phyloP scores from a whole-genome alignment of 2,329 filamentous ascomycete species.

The Aquanectria penicillioides region DNA sequence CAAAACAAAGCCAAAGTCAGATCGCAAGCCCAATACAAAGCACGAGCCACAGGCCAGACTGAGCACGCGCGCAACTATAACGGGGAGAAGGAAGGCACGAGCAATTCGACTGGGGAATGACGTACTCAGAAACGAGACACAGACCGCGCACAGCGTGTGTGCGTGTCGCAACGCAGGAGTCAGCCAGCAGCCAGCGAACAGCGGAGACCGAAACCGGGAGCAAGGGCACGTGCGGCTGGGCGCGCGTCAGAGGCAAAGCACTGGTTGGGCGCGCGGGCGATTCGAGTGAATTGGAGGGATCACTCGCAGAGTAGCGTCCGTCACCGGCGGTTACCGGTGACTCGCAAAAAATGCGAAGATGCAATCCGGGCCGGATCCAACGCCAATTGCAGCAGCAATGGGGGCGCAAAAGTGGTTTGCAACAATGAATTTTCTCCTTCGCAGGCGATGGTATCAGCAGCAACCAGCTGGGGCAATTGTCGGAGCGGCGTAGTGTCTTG shows the following conservation, averaged over 20 bases:
- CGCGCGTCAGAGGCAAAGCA: background rate
- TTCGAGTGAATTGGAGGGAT: no score
- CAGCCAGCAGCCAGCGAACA: background rate
- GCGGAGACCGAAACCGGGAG: conserved; percentile 14
- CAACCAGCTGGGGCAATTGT: conserved; percentile 8
- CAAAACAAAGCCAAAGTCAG: conserved; percentile 11
- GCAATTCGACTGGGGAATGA: conserved; percentile 3
- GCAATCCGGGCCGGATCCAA: background rate
- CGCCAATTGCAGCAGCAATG: background rate
- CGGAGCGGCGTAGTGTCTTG: background rate
- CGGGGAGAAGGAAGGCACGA: background rate
- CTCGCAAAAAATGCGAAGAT: no score
- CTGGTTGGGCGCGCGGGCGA: no score
- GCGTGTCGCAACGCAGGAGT: no score
- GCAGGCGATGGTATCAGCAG: background rate
- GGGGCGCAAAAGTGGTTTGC: conserved; percentile 6
- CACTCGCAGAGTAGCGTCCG: no score
- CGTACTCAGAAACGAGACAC: no score
- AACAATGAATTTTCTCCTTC: background rate
- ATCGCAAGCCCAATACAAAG: conserved; percentile 1
- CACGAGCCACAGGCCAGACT: conserved; percentile 1
- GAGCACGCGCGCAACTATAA: background rate
- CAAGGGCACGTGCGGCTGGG: conserved; percentile 1
- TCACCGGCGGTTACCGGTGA: no score
- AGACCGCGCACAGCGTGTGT: no score